Percentiles rank a stretch among this genome's conserved stretches.
These are phyloP conservation scores for Penicillium parvum DNA, from an alignment of 495 filamentous ascomycete genomes.

Conservation along the genomic window DNA sequence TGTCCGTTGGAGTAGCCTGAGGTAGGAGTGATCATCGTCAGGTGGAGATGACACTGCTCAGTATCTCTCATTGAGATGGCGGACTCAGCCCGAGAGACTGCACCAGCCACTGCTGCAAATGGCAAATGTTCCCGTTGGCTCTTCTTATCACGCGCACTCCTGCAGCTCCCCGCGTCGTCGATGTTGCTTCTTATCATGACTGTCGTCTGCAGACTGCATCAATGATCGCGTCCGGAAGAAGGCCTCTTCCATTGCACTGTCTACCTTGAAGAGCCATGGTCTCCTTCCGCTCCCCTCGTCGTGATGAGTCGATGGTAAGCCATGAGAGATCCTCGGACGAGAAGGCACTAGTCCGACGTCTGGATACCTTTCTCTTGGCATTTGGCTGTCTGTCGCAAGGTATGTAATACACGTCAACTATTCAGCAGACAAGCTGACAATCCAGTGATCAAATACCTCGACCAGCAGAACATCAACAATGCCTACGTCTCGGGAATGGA, in stretches of 20 bases:
- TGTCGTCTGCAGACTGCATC: not conserved
- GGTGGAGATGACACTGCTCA: no score
- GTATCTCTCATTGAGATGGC: no score
- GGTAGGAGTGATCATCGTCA: no score
- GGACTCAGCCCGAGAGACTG: no score
- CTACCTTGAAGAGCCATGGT: no score
- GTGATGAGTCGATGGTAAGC: slow-evolving; percentile 2
- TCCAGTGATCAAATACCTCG: slow-evolving; percentile 49
- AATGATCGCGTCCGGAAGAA: no score
- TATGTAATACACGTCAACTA: slow-evolving; percentile 1
- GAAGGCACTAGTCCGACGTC: slow-evolving; percentile 28
- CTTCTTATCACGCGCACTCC: no score
- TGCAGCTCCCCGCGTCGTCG: no score
- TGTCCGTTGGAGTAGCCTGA: no score
- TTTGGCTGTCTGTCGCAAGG: slow-evolving; percentile 33
- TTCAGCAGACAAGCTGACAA: not conserved
- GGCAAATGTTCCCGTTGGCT: no score
- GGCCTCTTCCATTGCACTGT: no score
- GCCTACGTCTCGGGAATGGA: slow-evolving; percentile 44
- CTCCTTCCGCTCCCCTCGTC: slow-evolving; percentile 16
- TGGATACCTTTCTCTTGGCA: slow-evolving; percentile 28
- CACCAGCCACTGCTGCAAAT: no score
- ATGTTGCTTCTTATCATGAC: not conserved
- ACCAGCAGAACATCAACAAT: slow-evolving; percentile 53
- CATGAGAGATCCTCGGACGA: slow-evolving; percentile 24